phyloP scores from a whole-genome alignment of 345 rosid species.

The Trapa bicornis region DNA sequence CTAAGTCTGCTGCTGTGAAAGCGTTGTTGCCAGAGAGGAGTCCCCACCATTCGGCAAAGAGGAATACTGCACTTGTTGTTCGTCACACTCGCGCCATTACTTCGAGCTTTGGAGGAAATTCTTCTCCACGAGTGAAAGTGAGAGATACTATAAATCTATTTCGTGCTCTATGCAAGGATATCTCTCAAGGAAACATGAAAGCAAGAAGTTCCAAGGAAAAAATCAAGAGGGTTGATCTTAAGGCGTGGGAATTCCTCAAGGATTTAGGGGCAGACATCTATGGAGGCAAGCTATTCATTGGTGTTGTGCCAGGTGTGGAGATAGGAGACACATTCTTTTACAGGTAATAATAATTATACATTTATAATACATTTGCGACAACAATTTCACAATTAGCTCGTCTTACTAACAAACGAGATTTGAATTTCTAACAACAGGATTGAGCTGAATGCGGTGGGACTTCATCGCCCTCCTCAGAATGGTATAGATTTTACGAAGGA shows the following conservation, averaged over 20 bases:
- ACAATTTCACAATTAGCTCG: too few relatives aligned
- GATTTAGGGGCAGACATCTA: not conserved
- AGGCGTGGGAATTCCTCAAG: conserved; percentile 4
- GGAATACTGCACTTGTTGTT: too few relatives aligned
- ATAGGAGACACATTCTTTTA: conserved; percentile 14
- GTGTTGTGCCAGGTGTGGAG: conserved; percentile 14
- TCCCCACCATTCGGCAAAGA: not conserved
- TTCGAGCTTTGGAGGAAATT: not conserved
- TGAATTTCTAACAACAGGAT: not conserved
- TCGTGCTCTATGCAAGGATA: not conserved
- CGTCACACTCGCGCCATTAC: not conserved
- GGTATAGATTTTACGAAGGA: conserved; percentile 11
- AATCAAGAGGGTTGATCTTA: conserved; percentile 4
- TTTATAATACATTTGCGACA: too few relatives aligned
- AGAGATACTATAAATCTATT: not conserved
- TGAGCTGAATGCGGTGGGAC: conserved; percentile 11
- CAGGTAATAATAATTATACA: not conserved
- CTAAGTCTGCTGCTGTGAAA: not conserved
- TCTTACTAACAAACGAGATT: too few relatives aligned
- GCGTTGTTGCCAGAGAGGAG: not conserved
- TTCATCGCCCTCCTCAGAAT: conserved; percentile 6
- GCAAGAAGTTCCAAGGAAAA: not conserved
- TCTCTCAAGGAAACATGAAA: not conserved
- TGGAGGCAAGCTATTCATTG: not conserved
- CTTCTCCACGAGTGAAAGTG: not conserved